Base-by-base conservation (phyloP, 345 rosid genomes). In the Limnanthes douglasii region DNA sequence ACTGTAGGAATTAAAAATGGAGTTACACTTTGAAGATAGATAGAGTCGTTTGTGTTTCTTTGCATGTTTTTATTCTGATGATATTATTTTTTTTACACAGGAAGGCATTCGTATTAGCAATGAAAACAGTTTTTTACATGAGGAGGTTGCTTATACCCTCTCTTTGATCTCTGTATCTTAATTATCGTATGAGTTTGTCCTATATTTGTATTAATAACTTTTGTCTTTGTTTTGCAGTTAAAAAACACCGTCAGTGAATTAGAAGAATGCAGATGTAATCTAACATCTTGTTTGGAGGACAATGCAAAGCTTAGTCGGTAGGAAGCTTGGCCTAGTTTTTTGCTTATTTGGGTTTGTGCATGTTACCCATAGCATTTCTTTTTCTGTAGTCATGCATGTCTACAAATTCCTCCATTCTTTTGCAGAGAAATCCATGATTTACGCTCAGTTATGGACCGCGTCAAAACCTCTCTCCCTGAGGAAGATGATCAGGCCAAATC, bases 291-390 rank as follows among this genome's bases (percentile, higher is more conserved):
- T 67, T 46, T 83, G 18, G 78, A 79, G 54, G 90, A 88, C 38
- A 88, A 88, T 60, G 68, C 67, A 45, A 73, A 68, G 48, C 78
- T 88, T 41, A 56, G 57, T 10, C 67, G 90, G 93, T 82, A 32
- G 62, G 78, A 17, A 39, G 37, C 28, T 66, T 50, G 37, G 32
- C 46, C 40, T 31, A 21, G 7, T 36, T 52, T 67, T 26, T 24
- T 35, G 28, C 18, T 35, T 24, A 21, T 29, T 32, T 29, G 21
- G 30, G 39, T 45, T 50, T 19, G 9, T 43, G 39, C 24, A 23
- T 36, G 34, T 35, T 27, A 21, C n/a, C n/a, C n/a, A 43, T 33
- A 28, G 31, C 6, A 8, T 18, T 35, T 43, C 26, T 50, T 25
- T 42, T 36, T 35, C 45, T 36, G 50, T 51, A 45, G 5, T 9